Evolutionary conservation across 1,284 basidiomycete genomes (phyloP).

Genomic region (Sporisorium graminicola): DNA sequence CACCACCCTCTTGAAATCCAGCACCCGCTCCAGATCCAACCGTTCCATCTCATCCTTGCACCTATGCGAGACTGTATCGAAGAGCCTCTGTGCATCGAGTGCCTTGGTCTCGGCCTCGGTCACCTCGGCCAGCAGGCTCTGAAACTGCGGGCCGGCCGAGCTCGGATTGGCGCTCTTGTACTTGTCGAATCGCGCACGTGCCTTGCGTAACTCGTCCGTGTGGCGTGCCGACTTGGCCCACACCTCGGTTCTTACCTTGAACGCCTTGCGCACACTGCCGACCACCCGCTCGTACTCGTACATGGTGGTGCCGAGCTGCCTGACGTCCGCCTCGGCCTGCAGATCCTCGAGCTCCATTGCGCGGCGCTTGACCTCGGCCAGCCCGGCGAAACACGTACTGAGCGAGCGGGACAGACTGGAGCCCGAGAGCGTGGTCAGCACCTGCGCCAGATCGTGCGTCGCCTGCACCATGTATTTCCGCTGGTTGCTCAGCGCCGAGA

Average conservation of each 20-base stretch:
- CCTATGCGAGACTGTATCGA: conserved; percentile 85
- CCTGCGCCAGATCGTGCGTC: conserved; percentile 63
- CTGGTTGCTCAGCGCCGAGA: conserved; percentile 84
- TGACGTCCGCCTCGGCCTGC: conserved; percentile 64
- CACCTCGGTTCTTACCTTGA: conserved; percentile 84
- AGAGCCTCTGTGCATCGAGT: conserved; percentile 77
- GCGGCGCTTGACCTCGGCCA: conserved; percentile 67
- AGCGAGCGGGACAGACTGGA: conserved; percentile 69
- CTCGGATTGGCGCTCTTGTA: conserved; percentile 76
- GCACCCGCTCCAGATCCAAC: conserved; percentile 91
- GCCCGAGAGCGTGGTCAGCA: conserved; percentile 66
- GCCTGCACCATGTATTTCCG: conserved; percentile 73
- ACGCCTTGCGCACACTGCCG: conserved; percentile 87
- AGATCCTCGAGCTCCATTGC: conserved; percentile 54
- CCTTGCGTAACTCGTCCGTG: conserved; percentile 81
- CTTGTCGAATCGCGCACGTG: conserved; percentile 83
- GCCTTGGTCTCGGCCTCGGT: conserved; percentile 53
- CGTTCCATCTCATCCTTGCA: conserved; percentile 91
- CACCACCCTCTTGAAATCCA: conserved; percentile 84
- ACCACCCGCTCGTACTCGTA: conserved; percentile 94
- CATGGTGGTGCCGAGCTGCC: conserved; percentile 76
- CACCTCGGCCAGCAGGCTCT: conserved; percentile 39
- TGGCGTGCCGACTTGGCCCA: conserved; percentile 73
- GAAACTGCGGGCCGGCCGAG: conserved; percentile 42
- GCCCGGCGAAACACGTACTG: conserved; percentile 68